phyloP scores from a whole-genome alignment of 1,284 basidiomycete genomes.

The Kwoniella shivajii region DNA sequence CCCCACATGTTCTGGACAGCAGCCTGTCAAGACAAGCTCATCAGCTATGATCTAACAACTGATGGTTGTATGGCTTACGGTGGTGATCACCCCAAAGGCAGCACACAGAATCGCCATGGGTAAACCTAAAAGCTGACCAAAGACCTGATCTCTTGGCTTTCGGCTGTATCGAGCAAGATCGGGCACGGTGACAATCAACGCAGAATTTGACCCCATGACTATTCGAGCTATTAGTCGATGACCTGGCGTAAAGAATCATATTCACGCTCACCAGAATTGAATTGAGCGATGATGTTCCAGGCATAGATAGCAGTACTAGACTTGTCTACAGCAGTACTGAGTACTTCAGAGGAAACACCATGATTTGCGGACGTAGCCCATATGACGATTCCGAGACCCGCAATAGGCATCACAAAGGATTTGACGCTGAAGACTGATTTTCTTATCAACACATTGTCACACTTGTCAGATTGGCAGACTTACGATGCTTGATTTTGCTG shows the following conservation, averaged over 20 bases:
- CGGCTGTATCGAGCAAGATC: constrained; percentile 38
- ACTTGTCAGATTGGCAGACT: neutral
- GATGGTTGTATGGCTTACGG: constrained; percentile 1
- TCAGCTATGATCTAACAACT: constrained; percentile 1
- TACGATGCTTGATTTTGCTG: constrained; percentile 14
- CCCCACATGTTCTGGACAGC: constrained; percentile 24
- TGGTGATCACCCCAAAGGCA: constrained; percentile 19
- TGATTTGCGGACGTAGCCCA: constrained; percentile 16
- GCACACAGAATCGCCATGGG: constrained; percentile 30
- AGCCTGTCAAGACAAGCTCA: neutral
- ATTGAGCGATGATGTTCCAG: constrained; percentile 16
- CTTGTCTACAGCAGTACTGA: constrained; percentile 5
- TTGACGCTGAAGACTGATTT: constrained; percentile 16
- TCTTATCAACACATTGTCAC: neutral
- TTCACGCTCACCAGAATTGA: constrained; percentile 15
- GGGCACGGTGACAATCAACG: constrained; percentile 34
- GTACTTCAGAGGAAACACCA: constrained; percentile 11
- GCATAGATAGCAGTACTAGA: constrained; percentile 12
- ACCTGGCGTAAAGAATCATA: neutral
- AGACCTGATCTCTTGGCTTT: constrained; percentile 30
- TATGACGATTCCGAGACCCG: constrained; percentile 14
- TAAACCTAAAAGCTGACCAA: constrained; percentile 36
- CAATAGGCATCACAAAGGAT: constrained; percentile 14
- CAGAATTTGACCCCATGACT: constrained; percentile 25
- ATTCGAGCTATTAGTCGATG: constrained; percentile 9